Conservation (phyloP, 441 rosid genomes). For the Erodium texanum region DNA sequence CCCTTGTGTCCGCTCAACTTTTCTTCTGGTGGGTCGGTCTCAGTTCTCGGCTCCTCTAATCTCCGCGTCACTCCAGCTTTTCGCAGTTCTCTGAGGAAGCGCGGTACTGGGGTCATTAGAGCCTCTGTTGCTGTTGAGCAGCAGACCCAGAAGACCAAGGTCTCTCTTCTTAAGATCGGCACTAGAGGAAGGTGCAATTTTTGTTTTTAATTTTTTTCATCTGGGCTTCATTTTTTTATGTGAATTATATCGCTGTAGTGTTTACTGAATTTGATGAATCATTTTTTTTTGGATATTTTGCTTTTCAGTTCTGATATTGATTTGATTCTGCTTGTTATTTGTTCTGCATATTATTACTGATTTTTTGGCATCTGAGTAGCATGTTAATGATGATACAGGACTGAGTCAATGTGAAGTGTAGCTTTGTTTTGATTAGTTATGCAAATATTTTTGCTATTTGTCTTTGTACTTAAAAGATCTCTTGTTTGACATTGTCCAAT, state of each 20-base stretch:
- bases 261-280: neutral
- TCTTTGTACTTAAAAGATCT: neutral
- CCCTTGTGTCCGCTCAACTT: constrained; percentile 27
- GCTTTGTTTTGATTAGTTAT: neutral
- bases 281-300: neutral
- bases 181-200: constrained; percentile 73
- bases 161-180: constrained; percentile 71
- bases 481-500: neutral
- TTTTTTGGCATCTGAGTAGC: neutral
- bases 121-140: constrained; percentile 68
- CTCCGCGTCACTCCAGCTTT: constrained; percentile 29
- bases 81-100: constrained; percentile 24
- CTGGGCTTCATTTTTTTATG: neutral
- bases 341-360: neutral
- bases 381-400: neutral
- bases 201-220: neutral
- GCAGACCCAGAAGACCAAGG: constrained; percentile 47
- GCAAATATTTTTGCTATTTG: neutral
- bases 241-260: neutral
- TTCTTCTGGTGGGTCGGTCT: constrained; percentile 42
- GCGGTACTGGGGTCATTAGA: constrained; percentile 25
- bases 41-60: constrained; percentile 44
- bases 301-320: neutral
- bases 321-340: neutral
- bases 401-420: neutral